Evolutionary conservation across 805 yeast genomes (phyloP).

Genomic region (Kuraishia floccosa): DNA sequence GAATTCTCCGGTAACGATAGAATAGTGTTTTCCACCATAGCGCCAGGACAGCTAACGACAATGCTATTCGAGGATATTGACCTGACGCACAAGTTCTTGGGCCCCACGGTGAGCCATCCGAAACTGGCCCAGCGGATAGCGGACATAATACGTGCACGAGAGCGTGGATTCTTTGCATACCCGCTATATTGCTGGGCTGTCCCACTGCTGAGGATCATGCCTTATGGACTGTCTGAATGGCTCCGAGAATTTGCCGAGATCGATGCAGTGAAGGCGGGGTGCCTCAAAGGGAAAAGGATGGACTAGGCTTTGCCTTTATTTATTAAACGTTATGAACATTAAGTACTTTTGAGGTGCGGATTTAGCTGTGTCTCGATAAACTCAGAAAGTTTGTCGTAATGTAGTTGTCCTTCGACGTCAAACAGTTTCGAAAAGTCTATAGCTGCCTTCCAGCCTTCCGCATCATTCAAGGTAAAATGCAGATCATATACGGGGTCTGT

Average conservation of each 20-base stretch:
- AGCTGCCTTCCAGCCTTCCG: constrained; percentile 7
- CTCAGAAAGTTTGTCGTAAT: constrained; percentile 19
- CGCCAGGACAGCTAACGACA: constrained; percentile 41
- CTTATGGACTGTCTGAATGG: constrained; percentile 23
- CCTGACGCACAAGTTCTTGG: constrained; percentile 27
- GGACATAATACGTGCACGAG: constrained; percentile 22
- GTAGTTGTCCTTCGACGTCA: constrained; percentile 33
- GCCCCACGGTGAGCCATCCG: constrained; percentile 31
- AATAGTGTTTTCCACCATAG: constrained; percentile 24
- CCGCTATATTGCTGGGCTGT: constrained; percentile 37
- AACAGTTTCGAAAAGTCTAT: constrained; percentile 30
- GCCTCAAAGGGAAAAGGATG: neutral
- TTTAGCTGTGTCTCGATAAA: constrained; percentile 12
- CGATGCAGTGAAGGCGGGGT: constrained; percentile 9
- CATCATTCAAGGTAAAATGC: constrained; percentile 16
- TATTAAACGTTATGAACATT: neutral
- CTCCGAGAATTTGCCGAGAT: constrained; percentile 15
- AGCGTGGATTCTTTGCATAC: constrained; percentile 26
- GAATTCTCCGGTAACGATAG: constrained; percentile 19
- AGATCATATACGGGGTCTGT: constrained; percentile 33
- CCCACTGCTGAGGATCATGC: constrained; percentile 29
- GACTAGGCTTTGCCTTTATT: neutral
- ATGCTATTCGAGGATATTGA: constrained; percentile 35
- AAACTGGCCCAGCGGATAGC: constrained; percentile 24
- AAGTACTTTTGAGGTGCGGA: too few relatives aligned